phyloP scores from a whole-genome alignment of 176 grass and related monocot species.

The Hyparrhenia diplandra region DNA sequence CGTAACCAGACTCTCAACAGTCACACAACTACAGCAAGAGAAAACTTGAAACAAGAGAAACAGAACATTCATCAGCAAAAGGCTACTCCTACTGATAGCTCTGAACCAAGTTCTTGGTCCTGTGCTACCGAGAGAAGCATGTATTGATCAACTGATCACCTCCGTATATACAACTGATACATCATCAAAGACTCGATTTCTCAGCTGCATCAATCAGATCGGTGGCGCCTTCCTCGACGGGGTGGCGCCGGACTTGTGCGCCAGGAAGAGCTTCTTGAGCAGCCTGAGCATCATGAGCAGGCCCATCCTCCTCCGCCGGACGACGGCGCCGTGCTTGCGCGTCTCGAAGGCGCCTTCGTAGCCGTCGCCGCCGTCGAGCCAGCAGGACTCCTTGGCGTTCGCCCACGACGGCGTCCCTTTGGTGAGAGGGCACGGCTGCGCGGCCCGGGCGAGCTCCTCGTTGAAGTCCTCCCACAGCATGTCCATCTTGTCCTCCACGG shows the following conservation, averaged over 20 bases:
- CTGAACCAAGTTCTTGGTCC: not conserved
- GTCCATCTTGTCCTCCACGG: constrained; percentile 80
- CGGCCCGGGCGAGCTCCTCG: constrained; percentile 51
- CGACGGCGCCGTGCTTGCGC: constrained; percentile 27
- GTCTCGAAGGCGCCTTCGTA: not conserved
- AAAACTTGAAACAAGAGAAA: not conserved
- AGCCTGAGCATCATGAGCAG: constrained; percentile 74
- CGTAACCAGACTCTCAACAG: not conserved
- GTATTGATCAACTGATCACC: not conserved
- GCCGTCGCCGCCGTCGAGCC: not conserved
- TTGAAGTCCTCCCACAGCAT: constrained; percentile 98
- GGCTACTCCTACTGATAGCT: not conserved
- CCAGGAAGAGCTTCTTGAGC: constrained; percentile 77
- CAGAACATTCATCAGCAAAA: constrained; percentile 9
- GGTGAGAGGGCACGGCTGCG: constrained; percentile 37
- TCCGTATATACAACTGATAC: constrained; percentile 31
- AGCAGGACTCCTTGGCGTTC: constrained; percentile 15
- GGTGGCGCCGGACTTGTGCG: constrained; percentile 21
- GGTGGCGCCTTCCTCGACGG: constrained; percentile 22
- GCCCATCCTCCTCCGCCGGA: constrained; percentile 46
- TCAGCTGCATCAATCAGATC: constrained; percentile 33
- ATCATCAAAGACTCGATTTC: not conserved
- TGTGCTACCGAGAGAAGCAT: not conserved
- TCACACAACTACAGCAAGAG: not conserved
- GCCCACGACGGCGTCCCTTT: constrained; percentile 23